phyloP scores from a whole-genome alignment of 345 rosid genomes.

The thale cress (Arabidopsis thaliana) region TAIR10.1 NC_003074.8:8776001-8776500 shows the following conservation, averaged over 20 bases:
- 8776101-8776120: constrained; percentile 53
- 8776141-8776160: constrained; percentile 46
- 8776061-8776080: constrained; percentile 51
- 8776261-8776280: constrained; percentile 60
- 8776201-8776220: constrained; percentile 50
- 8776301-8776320: constrained; percentile 58
- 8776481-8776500: constrained; percentile 87
- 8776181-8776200: constrained; percentile 55
- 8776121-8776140: constrained; percentile 53
- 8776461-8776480: constrained; percentile 87
- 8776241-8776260: constrained; percentile 53
- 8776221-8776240: constrained; percentile 51
- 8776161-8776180: constrained; percentile 53
- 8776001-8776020: constrained; percentile 47
- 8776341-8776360: constrained; percentile 80
- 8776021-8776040: constrained; percentile 57
- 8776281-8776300: constrained; percentile 58
- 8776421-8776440: constrained; percentile 73
- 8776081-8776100: constrained; percentile 52
- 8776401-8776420: constrained; percentile 68
- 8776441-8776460: constrained; percentile 82
- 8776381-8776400: constrained; percentile 78
- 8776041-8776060: constrained; percentile 57
- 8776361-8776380: constrained; percentile 80
- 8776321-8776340: constrained; percentile 58